These are phyloP conservation scores for Escallonia rubra DNA, from an alignment of 129 eudicot genomes.

Conservation along the genomic window DNA sequence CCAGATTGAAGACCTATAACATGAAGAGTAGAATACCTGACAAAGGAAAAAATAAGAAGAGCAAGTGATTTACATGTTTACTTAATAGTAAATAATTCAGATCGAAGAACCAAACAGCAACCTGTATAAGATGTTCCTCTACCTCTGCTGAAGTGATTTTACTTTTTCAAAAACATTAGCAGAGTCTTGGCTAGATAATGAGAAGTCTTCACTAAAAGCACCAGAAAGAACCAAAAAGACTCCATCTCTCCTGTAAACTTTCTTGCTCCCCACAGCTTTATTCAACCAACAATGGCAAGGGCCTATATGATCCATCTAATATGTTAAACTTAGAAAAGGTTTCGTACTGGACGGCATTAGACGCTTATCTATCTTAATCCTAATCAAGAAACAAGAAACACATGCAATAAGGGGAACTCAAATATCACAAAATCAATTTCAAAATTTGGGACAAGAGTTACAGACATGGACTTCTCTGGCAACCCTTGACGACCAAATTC, in stretches of 20 bases:
- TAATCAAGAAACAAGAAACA: not conserved
- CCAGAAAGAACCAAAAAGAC: conserved; percentile 58
- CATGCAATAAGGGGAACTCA: not conserved
- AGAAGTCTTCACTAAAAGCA: conserved; percentile 34
- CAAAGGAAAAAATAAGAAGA: conserved; percentile 14
- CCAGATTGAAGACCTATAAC: conserved; percentile 60
- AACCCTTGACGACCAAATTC: too few species aligned
- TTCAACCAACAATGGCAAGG: conserved; percentile 76
- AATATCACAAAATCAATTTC: too few species aligned
- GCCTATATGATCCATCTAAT: conserved; percentile 40
- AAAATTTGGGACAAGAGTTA: too few species aligned
- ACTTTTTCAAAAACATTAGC: conserved; percentile 45
- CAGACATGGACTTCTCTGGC: too few species aligned
- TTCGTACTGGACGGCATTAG: not conserved
- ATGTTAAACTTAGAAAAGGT: conserved; percentile 3
- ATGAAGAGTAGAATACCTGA: conserved; percentile 66
- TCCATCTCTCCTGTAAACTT: conserved; percentile 31
- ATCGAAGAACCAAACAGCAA: conserved; percentile 17
- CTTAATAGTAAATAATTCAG: not conserved
- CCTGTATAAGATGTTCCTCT: conserved; percentile 9
- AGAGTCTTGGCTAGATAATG: conserved; percentile 19
- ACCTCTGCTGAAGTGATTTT: conserved; percentile 89
- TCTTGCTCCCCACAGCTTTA: conserved; percentile 25
- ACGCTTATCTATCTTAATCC: not conserved
- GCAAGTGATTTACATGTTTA: not conserved